A percentile compares a stretch with the other conserved stretches of the same genome.
Conservation (phyloP, 2,329 filamentous ascomycete genomes). For the Onygenales sp. region DNA sequence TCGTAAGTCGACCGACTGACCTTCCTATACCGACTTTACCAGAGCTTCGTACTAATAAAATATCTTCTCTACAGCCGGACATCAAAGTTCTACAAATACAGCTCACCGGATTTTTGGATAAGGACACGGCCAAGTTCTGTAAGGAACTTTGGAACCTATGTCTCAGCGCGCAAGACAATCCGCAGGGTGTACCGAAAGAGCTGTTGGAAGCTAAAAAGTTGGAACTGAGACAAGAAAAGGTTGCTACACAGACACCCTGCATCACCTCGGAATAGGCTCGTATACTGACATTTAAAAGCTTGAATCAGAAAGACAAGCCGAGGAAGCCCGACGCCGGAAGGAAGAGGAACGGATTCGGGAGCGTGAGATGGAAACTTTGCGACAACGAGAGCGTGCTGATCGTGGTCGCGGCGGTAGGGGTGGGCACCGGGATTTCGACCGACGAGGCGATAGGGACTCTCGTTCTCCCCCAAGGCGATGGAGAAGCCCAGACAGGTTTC, state of each 20-base stretch:
- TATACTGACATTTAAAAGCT: slow-evolving; percentile 42
- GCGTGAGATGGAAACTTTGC: slow-evolving; percentile 57
- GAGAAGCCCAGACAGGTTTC: slow-evolving; percentile 33
- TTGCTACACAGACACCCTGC: slow-evolving; percentile 27
- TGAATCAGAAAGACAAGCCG: slow-evolving; percentile 71
- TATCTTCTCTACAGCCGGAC: slow-evolving; percentile 57
- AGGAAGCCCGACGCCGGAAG: slow-evolving; percentile 61
- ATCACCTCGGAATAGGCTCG: too few species aligned
- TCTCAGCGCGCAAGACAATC: slow-evolving; percentile 77
- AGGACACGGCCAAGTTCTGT: slow-evolving; percentile 80
- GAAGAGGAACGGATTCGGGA: slow-evolving; percentile 65
- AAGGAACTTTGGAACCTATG: slow-evolving; percentile 90
- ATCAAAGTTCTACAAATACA: slow-evolving; percentile 94
- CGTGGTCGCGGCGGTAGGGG: slow-evolving; percentile 28
- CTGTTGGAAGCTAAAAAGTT: slow-evolving; percentile 92
- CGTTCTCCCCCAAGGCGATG: slow-evolving; percentile 43
- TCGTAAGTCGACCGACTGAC: slow-evolving; percentile 46
- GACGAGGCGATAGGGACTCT: slow-evolving; percentile 39
- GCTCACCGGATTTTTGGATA: slow-evolving; percentile 88
- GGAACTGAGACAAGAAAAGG: slow-evolving; percentile 92
- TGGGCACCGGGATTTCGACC: slow-evolving; percentile 36
- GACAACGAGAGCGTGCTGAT: slow-evolving; percentile 44
- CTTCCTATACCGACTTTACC: slow-evolving; percentile 2
- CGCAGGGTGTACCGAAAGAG: slow-evolving; percentile 88
- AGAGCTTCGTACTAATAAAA: slow-evolving; percentile 14